Evolutionary conservation across 2,329 filamentous ascomycete genomes (phyloP).

Genomic region (Xylaria sp.): DNA sequence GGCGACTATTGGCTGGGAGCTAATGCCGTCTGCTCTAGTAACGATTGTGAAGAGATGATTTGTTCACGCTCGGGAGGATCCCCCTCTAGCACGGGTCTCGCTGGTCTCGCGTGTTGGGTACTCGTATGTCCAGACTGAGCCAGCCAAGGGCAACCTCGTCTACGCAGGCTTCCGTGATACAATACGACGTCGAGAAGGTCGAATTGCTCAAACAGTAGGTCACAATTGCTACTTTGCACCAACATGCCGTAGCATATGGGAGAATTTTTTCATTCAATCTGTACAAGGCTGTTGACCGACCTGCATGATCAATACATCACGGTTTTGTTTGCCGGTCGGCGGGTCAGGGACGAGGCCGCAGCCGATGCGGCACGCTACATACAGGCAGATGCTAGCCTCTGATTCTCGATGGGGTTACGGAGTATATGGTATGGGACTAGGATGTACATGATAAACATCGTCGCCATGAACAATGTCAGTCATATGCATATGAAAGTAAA

Average conservation of each 20-base stretch:
- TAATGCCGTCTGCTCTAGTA: slow-evolving; percentile 39
- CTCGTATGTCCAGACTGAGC: background rate
- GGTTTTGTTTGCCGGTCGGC: slow-evolving; percentile 29
- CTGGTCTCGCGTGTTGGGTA: slow-evolving; percentile 18
- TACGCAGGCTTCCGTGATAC: slow-evolving; percentile 22
- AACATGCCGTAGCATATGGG: slow-evolving; percentile 20
- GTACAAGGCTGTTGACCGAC: slow-evolving; percentile 29
- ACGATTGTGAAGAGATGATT: slow-evolving; percentile 63
- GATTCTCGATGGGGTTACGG: slow-evolving; percentile 17
- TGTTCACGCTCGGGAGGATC: slow-evolving; percentile 17
- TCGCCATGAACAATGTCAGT: slow-evolving; percentile 5
- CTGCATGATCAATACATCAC: slow-evolving; percentile 28
- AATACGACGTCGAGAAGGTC: slow-evolving; percentile 23
- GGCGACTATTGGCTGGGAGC: slow-evolving; percentile 16
- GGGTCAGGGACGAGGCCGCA: slow-evolving; percentile 29
- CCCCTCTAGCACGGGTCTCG: slow-evolving; percentile 21
- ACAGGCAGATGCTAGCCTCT: slow-evolving; percentile 22
- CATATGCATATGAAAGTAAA: slow-evolving; percentile 10
- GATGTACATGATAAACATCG: slow-evolving; percentile 15
- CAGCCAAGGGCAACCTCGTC: slow-evolving; percentile 14
- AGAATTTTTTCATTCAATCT: slow-evolving; percentile 21
- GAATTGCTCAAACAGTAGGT: slow-evolving; percentile 16
- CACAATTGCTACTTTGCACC: slow-evolving; percentile 20
- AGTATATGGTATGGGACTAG: slow-evolving; percentile 2
- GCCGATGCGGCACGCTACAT: slow-evolving; percentile 28